Percentiles rank a stretch among this genome's conserved stretches.
Evolutionary conservation across 805 yeast species (phyloP).

Genomic region (Yamadazyma sp.): DNA sequence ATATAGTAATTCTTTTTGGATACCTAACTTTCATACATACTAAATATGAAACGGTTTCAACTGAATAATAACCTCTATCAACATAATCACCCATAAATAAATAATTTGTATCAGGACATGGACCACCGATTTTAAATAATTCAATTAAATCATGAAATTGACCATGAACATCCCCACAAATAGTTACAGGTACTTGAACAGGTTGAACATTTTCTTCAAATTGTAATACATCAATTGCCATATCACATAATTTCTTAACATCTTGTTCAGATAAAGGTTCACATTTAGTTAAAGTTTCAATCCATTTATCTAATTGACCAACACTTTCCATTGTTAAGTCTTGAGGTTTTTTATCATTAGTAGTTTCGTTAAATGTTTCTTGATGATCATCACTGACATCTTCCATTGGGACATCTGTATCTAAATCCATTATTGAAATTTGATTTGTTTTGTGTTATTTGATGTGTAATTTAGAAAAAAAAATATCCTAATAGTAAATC

Average conservation of each 20-base stretch:
- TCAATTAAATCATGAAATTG: constrained; percentile 95
- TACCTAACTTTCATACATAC: constrained; percentile 91
- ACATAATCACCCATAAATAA: constrained; percentile 68
- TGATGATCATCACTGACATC: constrained; percentile 57
- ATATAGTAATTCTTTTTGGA: constrained; percentile 86
- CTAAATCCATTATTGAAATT: constrained; percentile 57
- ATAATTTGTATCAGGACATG: constrained; percentile 50
- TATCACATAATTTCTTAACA: constrained; percentile 74
- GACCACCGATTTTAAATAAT: constrained; percentile 80
- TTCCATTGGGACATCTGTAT: constrained; percentile 82
- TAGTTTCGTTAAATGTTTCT: constrained; percentile 12
- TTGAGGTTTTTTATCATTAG: constrained; percentile 8
- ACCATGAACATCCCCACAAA: constrained; percentile 96
- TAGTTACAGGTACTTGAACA: constrained; percentile 91
- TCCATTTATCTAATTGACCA: constrained; percentile 83
- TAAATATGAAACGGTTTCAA: constrained; percentile 84
- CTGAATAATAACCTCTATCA: constrained; percentile 86
- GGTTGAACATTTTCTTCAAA: constrained; percentile 95
- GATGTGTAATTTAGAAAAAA: too few relatives aligned
- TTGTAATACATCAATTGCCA: constrained; percentile 89
- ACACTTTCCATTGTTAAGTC: constrained; percentile 43
- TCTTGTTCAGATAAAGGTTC: constrained; percentile 79
- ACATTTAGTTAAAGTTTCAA: constrained; percentile 72
- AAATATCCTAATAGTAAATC: too few relatives aligned
- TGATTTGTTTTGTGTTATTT: background rate